Percentiles rank a stretch among this genome's conserved stretches.
Conservation (phyloP, 257 asterid species). For the Striga asiatica region DNA sequence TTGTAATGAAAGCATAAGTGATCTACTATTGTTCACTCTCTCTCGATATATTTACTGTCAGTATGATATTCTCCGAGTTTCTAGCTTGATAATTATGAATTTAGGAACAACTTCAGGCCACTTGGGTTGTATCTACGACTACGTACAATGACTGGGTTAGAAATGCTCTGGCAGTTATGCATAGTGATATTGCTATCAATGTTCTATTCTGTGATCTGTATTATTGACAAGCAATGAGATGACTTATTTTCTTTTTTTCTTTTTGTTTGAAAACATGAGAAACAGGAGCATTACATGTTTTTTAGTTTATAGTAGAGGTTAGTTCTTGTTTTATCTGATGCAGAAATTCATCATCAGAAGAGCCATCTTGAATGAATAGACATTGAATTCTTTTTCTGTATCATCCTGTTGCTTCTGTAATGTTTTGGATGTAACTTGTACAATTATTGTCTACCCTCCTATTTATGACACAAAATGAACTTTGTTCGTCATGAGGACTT, state of each 20-base stretch:
- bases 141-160: not conserved
- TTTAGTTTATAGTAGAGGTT: too few species aligned
- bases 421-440: too few species aligned
- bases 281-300: too few species aligned
- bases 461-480: not conserved
- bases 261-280: not conserved
- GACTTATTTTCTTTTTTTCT: not conserved
- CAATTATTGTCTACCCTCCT: too few species aligned
- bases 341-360: not conserved
- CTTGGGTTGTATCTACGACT: too few species aligned
- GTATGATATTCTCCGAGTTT: not conserved
- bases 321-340: too few species aligned
- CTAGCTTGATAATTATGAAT: not conserved
- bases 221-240: not conserved
- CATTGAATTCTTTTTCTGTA: too few species aligned
- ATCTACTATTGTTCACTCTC: too few species aligned
- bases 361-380: too few species aligned
- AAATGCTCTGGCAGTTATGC: not conserved
- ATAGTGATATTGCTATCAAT: not conserved
- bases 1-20: too few species aligned
- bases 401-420: too few species aligned
- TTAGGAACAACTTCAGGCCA: not conserved
- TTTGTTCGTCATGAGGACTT: not conserved
- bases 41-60: not conserved
- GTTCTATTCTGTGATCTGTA: not conserved